Percentiles rank a stretch among this genome's conserved stretches.
Evolutionary conservation across 495 filamentous ascomycete genomes (phyloP).

Genomic region (Aspergillus funiculosus): DNA sequence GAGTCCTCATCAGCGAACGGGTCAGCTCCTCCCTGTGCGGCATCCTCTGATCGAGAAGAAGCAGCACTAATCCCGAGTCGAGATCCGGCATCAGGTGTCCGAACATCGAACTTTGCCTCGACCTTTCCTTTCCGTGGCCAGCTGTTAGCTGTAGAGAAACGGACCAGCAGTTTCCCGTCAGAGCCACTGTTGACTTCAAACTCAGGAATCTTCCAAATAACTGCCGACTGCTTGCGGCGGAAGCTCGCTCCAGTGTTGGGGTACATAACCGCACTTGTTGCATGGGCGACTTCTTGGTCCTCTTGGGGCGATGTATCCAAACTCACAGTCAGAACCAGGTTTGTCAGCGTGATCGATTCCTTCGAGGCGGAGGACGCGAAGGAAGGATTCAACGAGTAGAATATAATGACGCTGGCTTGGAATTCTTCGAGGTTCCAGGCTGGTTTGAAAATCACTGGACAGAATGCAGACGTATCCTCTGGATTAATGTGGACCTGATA

Average conservation of each 20-base stretch:
- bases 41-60: slow-evolving; percentile 9
- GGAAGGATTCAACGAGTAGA: slow-evolving; percentile 78
- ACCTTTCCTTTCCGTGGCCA: slow-evolving; percentile 70
- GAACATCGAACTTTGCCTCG: slow-evolving; percentile 78
- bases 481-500: slow-evolving; percentile 84
- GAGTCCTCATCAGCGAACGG: slow-evolving; percentile 62
- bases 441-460: slow-evolving; percentile 72
- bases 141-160: slow-evolving; percentile 69
- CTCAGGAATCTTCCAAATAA: slow-evolving; percentile 87
- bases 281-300: slow-evolving; percentile 39
- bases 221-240: slow-evolving; percentile 76
- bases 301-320: slow-evolving; percentile 55
- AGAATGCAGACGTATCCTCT: slow-evolving; percentile 54
- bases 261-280: slow-evolving; percentile 42
- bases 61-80: slow-evolving; percentile 56
- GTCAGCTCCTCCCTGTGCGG: slow-evolving; percentile 43
- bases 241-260: slow-evolving; percentile 56
- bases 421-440: slow-evolving; percentile 78
- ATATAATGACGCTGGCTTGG: slow-evolving; percentile 75
- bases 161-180: slow-evolving; percentile 67
- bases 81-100: slow-evolving; percentile 47
- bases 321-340: slow-evolving; percentile 73
- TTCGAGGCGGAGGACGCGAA: slow-evolving; percentile 41
- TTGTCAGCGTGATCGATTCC: slow-evolving; percentile 60
- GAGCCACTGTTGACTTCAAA: slow-evolving; percentile 50